Percentiles rank a stretch among this genome's conserved stretches.
phyloP scores from a whole-genome alignment of 192 early-diverging fungal species.

The Backusella morwellensis region DNA sequence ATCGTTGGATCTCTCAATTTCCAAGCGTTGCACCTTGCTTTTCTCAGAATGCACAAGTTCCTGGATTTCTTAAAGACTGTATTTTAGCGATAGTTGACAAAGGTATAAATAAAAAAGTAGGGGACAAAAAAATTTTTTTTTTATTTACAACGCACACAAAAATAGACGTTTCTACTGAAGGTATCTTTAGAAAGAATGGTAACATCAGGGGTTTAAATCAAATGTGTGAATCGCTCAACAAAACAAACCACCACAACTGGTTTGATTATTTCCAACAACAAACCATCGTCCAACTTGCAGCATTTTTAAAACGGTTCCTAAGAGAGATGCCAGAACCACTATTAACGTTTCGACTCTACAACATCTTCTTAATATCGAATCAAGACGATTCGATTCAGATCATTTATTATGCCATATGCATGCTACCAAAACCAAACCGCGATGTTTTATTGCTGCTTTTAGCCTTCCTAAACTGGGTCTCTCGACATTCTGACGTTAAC shows the following conservation, averaged over 20 bases:
- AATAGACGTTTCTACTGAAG: constrained; percentile 36
- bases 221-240: constrained; percentile 8
- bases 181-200: constrained; percentile 29
- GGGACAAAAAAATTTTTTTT: neutral
- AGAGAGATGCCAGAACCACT: constrained; percentile 21
- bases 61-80: constrained; percentile 11
- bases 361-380: constrained; percentile 16
- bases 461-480: constrained; percentile 19
- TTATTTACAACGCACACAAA: constrained; percentile 6
- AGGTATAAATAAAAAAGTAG: neutral
- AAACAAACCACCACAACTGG: neutral
- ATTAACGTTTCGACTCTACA: constrained; percentile 12
- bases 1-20: neutral
- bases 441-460: constrained; percentile 13
- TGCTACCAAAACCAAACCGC: constrained; percentile 25
- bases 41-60: neutral
- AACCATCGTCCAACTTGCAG: constrained; percentile 15
- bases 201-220: constrained; percentile 22
- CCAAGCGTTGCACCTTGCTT: neutral
- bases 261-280: constrained; percentile 26
- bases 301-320: constrained; percentile 19
- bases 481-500: constrained; percentile 12
- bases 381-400: neutral
- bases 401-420: constrained; percentile 18
- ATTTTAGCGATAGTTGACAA: constrained; percentile 1